A percentile compares a stretch with the other conserved stretches of the same genome.
Conservation (phyloP, 768 basidiomycete genomes). For the Boletus insuetus region DNA sequence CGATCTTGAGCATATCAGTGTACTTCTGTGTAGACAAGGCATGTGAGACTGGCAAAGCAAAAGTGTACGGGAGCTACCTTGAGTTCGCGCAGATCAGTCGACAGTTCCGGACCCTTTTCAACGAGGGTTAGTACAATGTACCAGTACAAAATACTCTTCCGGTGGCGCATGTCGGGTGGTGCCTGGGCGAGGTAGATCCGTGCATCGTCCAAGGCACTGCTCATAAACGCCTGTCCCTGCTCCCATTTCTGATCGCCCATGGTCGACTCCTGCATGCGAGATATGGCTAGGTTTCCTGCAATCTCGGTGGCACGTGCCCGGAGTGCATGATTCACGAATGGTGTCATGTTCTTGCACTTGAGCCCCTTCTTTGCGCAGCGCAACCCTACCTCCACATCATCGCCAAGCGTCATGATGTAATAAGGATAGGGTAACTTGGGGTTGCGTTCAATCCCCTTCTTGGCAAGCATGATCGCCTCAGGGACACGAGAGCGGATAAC, state of each 20-base stretch:
- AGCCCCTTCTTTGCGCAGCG: slow-evolving; percentile 62
- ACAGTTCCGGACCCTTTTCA: slow-evolving; percentile 47
- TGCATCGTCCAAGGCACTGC: slow-evolving; percentile 57
- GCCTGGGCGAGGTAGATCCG: slow-evolving; percentile 51
- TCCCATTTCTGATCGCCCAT: slow-evolving; percentile 45
- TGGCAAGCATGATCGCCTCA: slow-evolving; percentile 46
- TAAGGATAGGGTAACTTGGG: slow-evolving; percentile 59
- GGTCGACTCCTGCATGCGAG: slow-evolving; percentile 40
- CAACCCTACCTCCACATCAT: slow-evolving; percentile 46
- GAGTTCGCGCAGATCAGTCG: slow-evolving; percentile 46
- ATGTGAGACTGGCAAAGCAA: background rate
- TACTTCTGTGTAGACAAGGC: slow-evolving; percentile 29
- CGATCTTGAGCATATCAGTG: slow-evolving; percentile 41
- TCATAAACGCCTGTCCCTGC: slow-evolving; percentile 60
- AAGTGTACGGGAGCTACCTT: slow-evolving; percentile 34
- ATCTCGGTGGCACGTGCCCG: slow-evolving; percentile 60
- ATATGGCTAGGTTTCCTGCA: slow-evolving; percentile 53
- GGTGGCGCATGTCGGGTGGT: slow-evolving; percentile 58
- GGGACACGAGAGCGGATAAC: slow-evolving; percentile 47
- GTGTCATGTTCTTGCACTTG: slow-evolving; percentile 51
- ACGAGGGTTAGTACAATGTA: slow-evolving; percentile 51
- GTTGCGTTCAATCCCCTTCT: slow-evolving; percentile 46
- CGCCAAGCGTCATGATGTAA: slow-evolving; percentile 53
- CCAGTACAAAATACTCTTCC: slow-evolving; percentile 59
- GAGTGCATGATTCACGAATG: slow-evolving; percentile 56